These are phyloP conservation scores for Pichia sp. DNA, from an alignment of 1,139 yeast species.

Conservation along the genomic window DNA sequence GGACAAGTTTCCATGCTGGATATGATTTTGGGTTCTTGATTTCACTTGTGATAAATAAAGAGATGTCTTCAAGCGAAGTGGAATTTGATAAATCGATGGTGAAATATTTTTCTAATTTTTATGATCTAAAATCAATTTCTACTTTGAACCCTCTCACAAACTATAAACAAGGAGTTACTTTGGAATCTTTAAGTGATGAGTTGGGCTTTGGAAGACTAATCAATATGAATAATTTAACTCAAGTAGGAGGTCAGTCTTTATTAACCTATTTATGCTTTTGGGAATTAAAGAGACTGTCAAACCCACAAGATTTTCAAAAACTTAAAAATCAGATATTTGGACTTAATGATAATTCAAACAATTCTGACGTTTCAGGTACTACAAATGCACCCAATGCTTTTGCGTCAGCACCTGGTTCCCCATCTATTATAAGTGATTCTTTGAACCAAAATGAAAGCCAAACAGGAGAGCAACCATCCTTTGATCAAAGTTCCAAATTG, in stretches of 20 bases:
- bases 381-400: not conserved
- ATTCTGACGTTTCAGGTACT: not conserved
- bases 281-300: conserved; percentile 35
- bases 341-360: conserved; percentile 20
- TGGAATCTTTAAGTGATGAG: conserved; percentile 45
- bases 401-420: not conserved
- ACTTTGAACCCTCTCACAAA: conserved; percentile 28
- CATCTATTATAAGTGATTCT: not conserved
- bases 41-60: conserved; percentile 65
- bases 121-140: conserved; percentile 77
- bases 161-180: conserved; percentile 23
- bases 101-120: conserved; percentile 73
- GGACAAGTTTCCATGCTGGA: conserved; percentile 94
- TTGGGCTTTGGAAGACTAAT: conserved; percentile 31
- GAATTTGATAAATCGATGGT: conserved; percentile 71
- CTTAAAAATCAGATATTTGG: conserved; percentile 31
- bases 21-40: conserved; percentile 89
- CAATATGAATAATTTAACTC: conserved; percentile 27
- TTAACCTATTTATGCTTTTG: conserved; percentile 44
- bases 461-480: not conserved
- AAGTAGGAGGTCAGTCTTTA: conserved; percentile 48
- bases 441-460: not conserved
- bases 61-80: conserved; percentile 74
- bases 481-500: not conserved
- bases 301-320: conserved; percentile 19